Percentiles rank a stretch among this genome's conserved stretches.
Conservation (phyloP, 2,329 filamentous ascomycete species). For the Xylariales sp. region DNA sequence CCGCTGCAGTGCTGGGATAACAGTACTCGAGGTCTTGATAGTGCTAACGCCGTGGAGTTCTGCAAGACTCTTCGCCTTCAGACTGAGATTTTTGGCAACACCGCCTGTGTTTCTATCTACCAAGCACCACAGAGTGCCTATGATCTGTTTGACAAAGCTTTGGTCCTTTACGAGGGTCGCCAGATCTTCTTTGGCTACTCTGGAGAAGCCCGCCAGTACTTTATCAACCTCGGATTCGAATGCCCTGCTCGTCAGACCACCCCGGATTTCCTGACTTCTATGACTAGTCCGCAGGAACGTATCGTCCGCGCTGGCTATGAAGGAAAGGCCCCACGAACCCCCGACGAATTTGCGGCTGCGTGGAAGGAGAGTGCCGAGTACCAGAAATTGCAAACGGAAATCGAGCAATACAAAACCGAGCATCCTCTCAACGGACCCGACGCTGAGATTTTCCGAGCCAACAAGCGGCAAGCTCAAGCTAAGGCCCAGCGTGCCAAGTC, state of each 20-base stretch:
- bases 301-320: slow-evolving; percentile 49
- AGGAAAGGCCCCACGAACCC: slow-evolving; percentile 48
- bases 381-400: slow-evolving; percentile 43
- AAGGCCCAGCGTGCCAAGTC: slow-evolving; percentile 14
- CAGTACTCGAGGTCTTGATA: slow-evolving; percentile 67
- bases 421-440: slow-evolving; percentile 50
- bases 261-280: slow-evolving; percentile 66
- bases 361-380: slow-evolving; percentile 52
- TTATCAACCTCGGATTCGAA: slow-evolving; percentile 60
- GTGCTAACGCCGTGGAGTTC: slow-evolving; percentile 69
- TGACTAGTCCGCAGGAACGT: slow-evolving; percentile 55
- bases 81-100: slow-evolving; percentile 25
- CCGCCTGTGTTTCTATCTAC: slow-evolving; percentile 54
- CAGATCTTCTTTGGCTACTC: slow-evolving; percentile 60
- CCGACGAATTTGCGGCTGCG: slow-evolving; percentile 53
- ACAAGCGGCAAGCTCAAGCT: slow-evolving; percentile 47
- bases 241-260: slow-evolving; percentile 61
- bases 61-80: slow-evolving; percentile 55
- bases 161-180: slow-evolving; percentile 52
- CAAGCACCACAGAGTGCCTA: slow-evolving; percentile 61
- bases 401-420: slow-evolving; percentile 44
- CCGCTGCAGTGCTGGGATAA: slow-evolving; percentile 63
- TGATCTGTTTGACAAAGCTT: slow-evolving; percentile 55
- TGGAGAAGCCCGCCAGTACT: slow-evolving; percentile 56
- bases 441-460: slow-evolving; percentile 47